These are phyloP conservation scores for Trifolium subterraneum DNA, from an alignment of 306 rosid species.

Conservation along the genomic window DNA sequence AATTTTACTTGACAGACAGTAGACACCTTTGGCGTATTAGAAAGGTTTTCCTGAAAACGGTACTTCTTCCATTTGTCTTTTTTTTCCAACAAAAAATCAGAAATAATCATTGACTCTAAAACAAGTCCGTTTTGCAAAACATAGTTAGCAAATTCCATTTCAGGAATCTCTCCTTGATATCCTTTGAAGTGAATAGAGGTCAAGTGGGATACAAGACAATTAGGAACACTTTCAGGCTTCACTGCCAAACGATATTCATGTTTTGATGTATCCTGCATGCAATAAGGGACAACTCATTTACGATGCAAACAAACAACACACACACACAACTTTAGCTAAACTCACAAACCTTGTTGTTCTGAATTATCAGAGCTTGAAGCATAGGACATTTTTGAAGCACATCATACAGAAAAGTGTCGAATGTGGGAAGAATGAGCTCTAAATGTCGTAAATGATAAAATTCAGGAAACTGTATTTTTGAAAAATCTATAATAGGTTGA, in stretches of 20 bases:
- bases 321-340: not conserved
- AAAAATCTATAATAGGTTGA: not conserved
- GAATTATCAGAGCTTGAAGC: conserved; percentile 7
- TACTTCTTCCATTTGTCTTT: not conserved
- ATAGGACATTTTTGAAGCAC: conserved; percentile 20
- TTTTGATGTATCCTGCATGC: not conserved
- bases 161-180: not conserved
- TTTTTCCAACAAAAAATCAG: not conserved
- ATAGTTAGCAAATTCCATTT: not conserved
- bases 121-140: conserved; percentile 2
- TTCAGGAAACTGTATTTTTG: not conserved
- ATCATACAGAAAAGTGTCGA: not conserved
- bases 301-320: not conserved
- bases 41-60: not conserved
- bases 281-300: not conserved
- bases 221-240: conserved; percentile 14
- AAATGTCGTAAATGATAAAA: not conserved
- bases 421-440: conserved; percentile 12
- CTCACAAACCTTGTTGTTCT: conserved; percentile 3
- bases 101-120: conserved; percentile 3
- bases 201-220: conserved; percentile 8
- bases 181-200: not conserved
- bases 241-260: not conserved
- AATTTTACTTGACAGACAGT: not conserved
- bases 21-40: conserved; percentile 17